Percentiles rank a stretch among this genome's conserved stretches.
phyloP scores from a whole-genome alignment of 2,329 filamentous ascomycete genomes.

The Pseudogymnoascus sp. region DNA sequence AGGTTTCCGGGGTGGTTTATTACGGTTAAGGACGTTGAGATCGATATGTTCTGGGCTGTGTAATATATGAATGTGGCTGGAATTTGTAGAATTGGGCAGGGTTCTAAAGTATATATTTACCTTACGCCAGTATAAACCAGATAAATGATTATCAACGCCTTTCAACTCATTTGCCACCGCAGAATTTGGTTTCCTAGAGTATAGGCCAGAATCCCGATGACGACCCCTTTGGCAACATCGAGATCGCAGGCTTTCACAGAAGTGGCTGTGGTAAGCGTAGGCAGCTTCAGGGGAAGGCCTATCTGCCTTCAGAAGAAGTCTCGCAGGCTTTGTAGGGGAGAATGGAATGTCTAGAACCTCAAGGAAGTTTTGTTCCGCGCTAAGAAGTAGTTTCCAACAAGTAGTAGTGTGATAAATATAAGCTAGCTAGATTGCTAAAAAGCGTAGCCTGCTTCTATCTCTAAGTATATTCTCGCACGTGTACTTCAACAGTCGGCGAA shows the following conservation, averaged over 20 bases:
- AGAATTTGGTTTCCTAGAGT: too few relatives aligned
- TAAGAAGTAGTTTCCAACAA: not conserved
- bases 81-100: not conserved
- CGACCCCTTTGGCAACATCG: too few relatives aligned
- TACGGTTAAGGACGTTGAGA: conserved; percentile 37
- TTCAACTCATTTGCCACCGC: not conserved
- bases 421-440: too few relatives aligned
- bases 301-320: not conserved
- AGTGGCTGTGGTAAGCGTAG: not conserved
- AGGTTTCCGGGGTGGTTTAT: conserved; percentile 49
- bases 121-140: too few relatives aligned
- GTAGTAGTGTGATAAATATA: too few relatives aligned
- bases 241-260: not conserved
- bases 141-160: not conserved
- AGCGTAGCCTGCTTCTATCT: too few relatives aligned
- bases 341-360: not conserved
- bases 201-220: too few relatives aligned
- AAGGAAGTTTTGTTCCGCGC: not conserved
- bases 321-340: not conserved
- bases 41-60: conserved; percentile 51
- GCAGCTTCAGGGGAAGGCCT: not conserved
- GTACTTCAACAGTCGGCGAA: too few relatives aligned
- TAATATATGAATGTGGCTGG: conserved; percentile 22
- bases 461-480: too few relatives aligned
- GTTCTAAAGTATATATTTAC: not conserved